phyloP scores from a whole-genome alignment of 768 basidiomycete genomes.

The Dendrothele bispora region DNA sequence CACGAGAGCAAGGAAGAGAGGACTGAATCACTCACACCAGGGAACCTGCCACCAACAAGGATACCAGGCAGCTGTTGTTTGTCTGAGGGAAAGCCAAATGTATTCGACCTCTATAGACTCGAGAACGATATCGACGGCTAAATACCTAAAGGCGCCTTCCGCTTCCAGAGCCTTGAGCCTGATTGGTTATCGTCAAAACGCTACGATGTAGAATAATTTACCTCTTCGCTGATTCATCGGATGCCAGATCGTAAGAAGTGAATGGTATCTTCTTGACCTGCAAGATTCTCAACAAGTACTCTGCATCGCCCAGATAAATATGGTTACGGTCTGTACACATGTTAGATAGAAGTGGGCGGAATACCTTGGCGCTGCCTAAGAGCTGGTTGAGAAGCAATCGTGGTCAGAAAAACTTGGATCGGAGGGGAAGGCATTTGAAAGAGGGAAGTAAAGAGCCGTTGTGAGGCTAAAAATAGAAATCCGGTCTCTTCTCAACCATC shows the following conservation, averaged over 20 bases:
- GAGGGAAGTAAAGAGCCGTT: neutral
- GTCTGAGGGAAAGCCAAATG: constrained; percentile 39
- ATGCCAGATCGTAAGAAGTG: constrained; percentile 81
- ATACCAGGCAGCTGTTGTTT: constrained; percentile 86
- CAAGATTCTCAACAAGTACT: constrained; percentile 78
- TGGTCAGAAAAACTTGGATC: constrained; percentile 83
- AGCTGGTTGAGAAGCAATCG: constrained; percentile 78
- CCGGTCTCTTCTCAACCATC: constrained; percentile 2
- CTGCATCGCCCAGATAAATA: constrained; percentile 35
- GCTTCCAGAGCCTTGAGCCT: constrained; percentile 72
- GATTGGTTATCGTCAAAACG: no score
- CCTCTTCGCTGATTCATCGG: constrained; percentile 57
- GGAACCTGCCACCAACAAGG: constrained; percentile 72
- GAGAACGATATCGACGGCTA: constrained; percentile 1
- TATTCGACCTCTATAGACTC: neutral
- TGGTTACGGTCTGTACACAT: no score
- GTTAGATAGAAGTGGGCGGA: neutral
- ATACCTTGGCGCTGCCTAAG: constrained; percentile 80
- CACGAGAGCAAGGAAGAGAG: constrained; percentile 4
- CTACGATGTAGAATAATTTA: no score
- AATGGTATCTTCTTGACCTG: constrained; percentile 86
- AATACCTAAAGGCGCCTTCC: constrained; percentile 72
- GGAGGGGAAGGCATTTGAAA: constrained; percentile 74
- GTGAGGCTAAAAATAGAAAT: neutral
- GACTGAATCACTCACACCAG: constrained; percentile 57